phyloP scores from a whole-genome alignment of 2,329 filamentous ascomycete genomes.

The Bipolaris sorokiniana region DNA sequence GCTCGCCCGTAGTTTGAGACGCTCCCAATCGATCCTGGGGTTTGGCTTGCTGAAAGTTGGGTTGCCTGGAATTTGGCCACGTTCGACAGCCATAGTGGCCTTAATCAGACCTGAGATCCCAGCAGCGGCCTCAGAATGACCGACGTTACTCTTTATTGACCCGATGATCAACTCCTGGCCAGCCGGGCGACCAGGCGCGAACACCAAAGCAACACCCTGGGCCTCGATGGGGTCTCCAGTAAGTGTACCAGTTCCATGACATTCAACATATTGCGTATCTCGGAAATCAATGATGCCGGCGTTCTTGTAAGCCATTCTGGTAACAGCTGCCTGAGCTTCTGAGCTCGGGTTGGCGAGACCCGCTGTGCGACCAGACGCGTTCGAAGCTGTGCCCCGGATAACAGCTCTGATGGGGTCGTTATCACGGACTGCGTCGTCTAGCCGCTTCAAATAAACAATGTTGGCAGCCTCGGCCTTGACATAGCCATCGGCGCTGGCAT shows the following conservation, averaged over 20 bases:
- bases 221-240: too few species aligned
- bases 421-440: slow-evolving; percentile 19
- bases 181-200: too few species aligned
- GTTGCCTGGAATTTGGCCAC: slow-evolving; percentile 31
- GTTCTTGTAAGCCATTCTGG: too few species aligned
- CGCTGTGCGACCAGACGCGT: slow-evolving; percentile 23
- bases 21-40: slow-evolving; percentile 12
- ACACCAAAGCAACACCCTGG: too few species aligned
- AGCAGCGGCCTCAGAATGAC: neutral
- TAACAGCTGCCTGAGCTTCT: too few species aligned
- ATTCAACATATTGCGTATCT: too few species aligned
- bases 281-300: too few species aligned
- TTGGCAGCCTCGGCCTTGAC: slow-evolving; percentile 65
- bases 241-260: too few species aligned
- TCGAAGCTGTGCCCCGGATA: slow-evolving; percentile 28
- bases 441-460: slow-evolving; percentile 33
- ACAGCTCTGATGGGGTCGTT: slow-evolving; percentile 34
- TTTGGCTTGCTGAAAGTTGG: slow-evolving; percentile 19
- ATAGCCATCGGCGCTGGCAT: slow-evolving; percentile 65
- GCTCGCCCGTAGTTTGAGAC: too few species aligned
- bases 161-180: neutral
- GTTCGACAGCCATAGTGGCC: neutral
- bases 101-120: neutral
- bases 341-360: too few species aligned
- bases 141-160: neutral